Evolutionary conservation across 352 stramenopile genomes (phyloP).

Genomic region (Pythium periplocum): DNA sequence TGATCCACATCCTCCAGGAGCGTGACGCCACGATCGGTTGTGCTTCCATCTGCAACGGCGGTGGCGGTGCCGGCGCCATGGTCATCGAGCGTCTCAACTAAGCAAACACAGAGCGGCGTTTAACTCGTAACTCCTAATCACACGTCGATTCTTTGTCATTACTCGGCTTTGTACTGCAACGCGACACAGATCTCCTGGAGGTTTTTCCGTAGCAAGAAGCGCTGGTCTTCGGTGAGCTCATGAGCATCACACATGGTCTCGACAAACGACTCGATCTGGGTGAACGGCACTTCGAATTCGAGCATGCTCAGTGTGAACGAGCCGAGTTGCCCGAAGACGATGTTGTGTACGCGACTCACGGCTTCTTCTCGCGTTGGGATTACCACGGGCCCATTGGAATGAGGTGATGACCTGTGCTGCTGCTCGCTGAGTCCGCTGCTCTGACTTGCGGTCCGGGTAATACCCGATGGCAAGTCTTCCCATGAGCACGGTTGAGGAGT

Average conservation of each 20-base stretch:
- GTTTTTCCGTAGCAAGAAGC: slow-evolving; percentile 76
- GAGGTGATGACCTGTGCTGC: no score
- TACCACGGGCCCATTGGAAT: slow-evolving; percentile 6
- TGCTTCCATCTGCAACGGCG: slow-evolving; percentile 98
- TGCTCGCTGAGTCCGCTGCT: neutral
- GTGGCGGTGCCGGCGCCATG: slow-evolving; percentile 95
- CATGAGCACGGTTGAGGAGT: slow-evolving; percentile 68
- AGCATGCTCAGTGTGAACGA: slow-evolving; percentile 88
- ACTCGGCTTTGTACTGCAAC: slow-evolving; percentile 13
- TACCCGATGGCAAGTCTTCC: slow-evolving; percentile 65
- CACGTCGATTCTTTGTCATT: neutral
- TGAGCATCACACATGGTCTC: slow-evolving; percentile 86
- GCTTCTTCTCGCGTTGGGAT: slow-evolving; percentile 71
- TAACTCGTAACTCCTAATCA: no score
- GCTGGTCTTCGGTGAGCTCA: slow-evolving; percentile 82
- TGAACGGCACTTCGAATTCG: slow-evolving; percentile 75
- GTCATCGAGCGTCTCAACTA: slow-evolving; percentile 91
- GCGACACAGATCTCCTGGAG: slow-evolving; percentile 67
- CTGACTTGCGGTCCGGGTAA: slow-evolving; percentile 42
- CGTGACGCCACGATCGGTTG: slow-evolving; percentile 94
- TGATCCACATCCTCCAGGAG: slow-evolving; percentile 93
- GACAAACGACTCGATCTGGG: slow-evolving; percentile 81
- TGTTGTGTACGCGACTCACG: slow-evolving; percentile 82
- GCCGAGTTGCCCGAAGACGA: slow-evolving; percentile 80
- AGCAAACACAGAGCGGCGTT: neutral